Percentiles rank a stretch among this genome's conserved stretches.
Conservation (phyloP, 2,329 filamentous ascomycete species). For the Colletotrichum lupini region DNA sequence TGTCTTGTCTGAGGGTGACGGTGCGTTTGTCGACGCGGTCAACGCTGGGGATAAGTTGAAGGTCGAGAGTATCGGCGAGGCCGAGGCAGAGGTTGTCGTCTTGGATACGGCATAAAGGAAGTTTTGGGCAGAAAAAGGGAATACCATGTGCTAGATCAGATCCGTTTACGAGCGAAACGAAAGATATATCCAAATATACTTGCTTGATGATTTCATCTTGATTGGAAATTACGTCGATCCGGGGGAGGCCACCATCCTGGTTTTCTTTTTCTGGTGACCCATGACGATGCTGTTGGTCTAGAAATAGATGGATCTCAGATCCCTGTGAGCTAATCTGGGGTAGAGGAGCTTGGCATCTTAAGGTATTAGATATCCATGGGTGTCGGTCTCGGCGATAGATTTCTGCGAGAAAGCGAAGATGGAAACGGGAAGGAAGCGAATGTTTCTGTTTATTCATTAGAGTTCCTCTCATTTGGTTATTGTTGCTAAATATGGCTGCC, state of each 20-base stretch:
- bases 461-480: neutral
- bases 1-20: constrained; percentile 80
- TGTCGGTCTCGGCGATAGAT: too few relatives aligned
- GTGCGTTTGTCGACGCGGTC: constrained; percentile 77
- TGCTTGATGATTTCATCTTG: neutral
- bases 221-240: neutral
- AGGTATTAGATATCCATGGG: neutral
- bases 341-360: neutral
- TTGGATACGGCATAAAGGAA: constrained; percentile 67
- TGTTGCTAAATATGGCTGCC: neutral
- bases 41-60: constrained; percentile 72
- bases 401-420: neutral
- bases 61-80: constrained; percentile 76
- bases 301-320: neutral
- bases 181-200: constrained; percentile 10
- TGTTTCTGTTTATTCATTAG: neutral
- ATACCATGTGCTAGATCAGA: neutral
- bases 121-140: neutral
- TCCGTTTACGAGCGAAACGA: constrained; percentile 3
- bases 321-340: neutral
- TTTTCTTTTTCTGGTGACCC: neutral
- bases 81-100: constrained; percentile 76
- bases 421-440: neutral
- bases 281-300: neutral
- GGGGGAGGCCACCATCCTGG: neutral